Evolutionary conservation across 2,329 filamentous ascomycete species (phyloP), one percentile per base, ranked within the genome.

Genomic region (Cytospora mali): DNA sequence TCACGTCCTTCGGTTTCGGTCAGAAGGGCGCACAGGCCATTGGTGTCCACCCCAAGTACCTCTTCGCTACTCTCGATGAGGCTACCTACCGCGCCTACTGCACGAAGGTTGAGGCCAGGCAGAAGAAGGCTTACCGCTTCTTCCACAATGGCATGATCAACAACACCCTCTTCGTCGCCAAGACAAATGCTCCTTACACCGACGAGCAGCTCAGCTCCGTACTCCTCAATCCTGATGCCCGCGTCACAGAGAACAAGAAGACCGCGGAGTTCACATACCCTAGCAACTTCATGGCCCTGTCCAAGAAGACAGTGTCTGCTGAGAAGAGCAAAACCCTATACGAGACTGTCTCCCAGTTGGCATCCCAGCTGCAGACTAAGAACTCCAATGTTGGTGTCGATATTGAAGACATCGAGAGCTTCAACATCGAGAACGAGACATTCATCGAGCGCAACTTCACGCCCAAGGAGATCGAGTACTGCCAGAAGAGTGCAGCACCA

Each of bases 121-220:
- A 99, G 79, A 98, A 97, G 92, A 97, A 94, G 83, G 92, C 95
- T 0, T 99, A 99, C 84, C 88, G 95, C 68, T 98, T 92, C 87
- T 97, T 96, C 88, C 96, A 99, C 81, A 96, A 97, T 71, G 93
- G 94, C 67, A 84, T 99, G 76, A 93, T 98, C 84, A 97, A 96
- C 84, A 98, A 99, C 84, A 92, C 88, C 68, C 85, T 99, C 77
- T 99, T 99, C 79, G 93, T 96, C 66, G 93, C 96, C 76, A 99
- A 99, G 88, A 85, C 85, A 73, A 88, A 93, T 75, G 84, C 93
- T 51, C 96, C 95, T 51, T 99, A 98, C 80, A 88, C 88, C 52
- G 92, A 97, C 60, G 88, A 91, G 62, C 91, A 95, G 79, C 90
- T 96, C 79, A 86, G 86, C 76, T 86, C 89, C 67, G 90, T 99